phyloP scores from a whole-genome alignment of 345 rosid species.

The Adansonia digitata region DNA sequence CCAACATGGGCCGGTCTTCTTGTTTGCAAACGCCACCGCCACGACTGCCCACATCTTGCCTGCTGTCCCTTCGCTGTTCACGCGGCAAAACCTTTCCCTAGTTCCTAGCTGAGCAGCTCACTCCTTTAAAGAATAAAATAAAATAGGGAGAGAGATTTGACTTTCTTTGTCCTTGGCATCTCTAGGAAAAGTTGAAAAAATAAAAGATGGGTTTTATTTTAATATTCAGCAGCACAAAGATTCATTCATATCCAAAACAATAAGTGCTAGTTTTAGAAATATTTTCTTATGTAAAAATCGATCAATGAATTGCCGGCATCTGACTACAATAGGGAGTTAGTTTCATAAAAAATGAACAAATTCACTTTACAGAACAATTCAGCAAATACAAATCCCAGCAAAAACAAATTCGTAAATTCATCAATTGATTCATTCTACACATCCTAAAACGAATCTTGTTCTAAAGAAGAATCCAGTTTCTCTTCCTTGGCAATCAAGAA shows the following conservation, averaged over 20 bases:
- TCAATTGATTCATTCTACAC: not conserved
- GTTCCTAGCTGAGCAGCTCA: not conserved
- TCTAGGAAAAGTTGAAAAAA: not conserved
- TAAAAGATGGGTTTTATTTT: not conserved
- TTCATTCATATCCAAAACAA: slow-evolving; percentile 1
- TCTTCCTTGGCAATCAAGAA: slow-evolving; percentile 22
- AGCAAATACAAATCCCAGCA: slow-evolving; percentile 4
- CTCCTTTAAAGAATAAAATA: not conserved
- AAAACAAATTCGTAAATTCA: not conserved
- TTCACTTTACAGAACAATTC: slow-evolving; percentile 30
- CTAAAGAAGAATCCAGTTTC: not conserved
- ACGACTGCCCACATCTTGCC: slow-evolving; percentile 15
- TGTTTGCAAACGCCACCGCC: not conserved
- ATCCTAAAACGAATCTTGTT: not conserved
- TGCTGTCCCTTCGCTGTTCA: slow-evolving; percentile 27
- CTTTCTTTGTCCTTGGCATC: not conserved
- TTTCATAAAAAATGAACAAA: slow-evolving; percentile 25
- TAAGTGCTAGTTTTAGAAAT: not conserved
- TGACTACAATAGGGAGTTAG: not conserved
- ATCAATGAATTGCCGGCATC: slow-evolving; percentile 13
- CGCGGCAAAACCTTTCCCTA: slow-evolving; percentile 12
- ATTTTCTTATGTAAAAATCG: slow-evolving; percentile 11
- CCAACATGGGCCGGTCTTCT: not conserved
- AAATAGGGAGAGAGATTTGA: not conserved
- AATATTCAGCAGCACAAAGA: not conserved